phyloP scores from a whole-genome alignment of 352 stramenopile genomes.

The Globisporangium paddicum region DNA sequence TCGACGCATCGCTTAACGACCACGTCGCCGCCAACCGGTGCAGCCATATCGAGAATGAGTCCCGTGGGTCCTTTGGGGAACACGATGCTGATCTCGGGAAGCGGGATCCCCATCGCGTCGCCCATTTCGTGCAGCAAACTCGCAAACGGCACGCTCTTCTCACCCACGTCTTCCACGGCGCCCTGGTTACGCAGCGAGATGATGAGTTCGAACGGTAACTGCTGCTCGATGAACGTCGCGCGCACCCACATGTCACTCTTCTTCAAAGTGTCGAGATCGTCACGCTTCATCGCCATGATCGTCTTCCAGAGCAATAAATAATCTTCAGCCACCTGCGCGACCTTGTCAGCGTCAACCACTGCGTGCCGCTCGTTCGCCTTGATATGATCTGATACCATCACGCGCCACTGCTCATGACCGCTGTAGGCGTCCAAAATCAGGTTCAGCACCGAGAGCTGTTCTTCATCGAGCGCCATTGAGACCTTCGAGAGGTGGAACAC shows the following conservation, averaged over 20 bases:
- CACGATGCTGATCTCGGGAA: constrained; percentile 74
- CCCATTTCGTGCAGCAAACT: constrained; percentile 64
- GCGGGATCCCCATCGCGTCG: constrained; percentile 68
- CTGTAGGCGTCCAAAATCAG: constrained; percentile 69
- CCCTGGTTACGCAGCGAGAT: constrained; percentile 77
- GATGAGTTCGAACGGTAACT: constrained; percentile 69
- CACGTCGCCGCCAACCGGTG: constrained; percentile 27
- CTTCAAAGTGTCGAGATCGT: constrained; percentile 53
- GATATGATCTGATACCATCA: constrained; percentile 65
- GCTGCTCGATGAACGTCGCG: constrained; percentile 56
- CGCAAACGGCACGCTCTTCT: constrained; percentile 33
- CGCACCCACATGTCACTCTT: constrained; percentile 56
- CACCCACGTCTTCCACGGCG: constrained; percentile 35
- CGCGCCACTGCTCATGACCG: constrained; percentile 68
- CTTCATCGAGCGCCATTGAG: constrained; percentile 70
- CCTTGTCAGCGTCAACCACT: constrained; percentile 38
- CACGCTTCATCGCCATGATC: constrained; percentile 56
- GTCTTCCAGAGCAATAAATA: constrained; percentile 76
- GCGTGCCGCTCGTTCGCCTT: constrained; percentile 48
- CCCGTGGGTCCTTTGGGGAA: constrained; percentile 66
- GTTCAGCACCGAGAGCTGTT: constrained; percentile 78
- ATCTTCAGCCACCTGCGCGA: constrained; percentile 39
- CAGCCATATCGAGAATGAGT: constrained; percentile 45
- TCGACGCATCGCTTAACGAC: constrained; percentile 35
- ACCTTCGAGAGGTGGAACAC: constrained; percentile 79